These are phyloP conservation scores for Datura wrightii DNA, from an alignment of 257 asterid genomes.

Conservation along the genomic window DNA sequence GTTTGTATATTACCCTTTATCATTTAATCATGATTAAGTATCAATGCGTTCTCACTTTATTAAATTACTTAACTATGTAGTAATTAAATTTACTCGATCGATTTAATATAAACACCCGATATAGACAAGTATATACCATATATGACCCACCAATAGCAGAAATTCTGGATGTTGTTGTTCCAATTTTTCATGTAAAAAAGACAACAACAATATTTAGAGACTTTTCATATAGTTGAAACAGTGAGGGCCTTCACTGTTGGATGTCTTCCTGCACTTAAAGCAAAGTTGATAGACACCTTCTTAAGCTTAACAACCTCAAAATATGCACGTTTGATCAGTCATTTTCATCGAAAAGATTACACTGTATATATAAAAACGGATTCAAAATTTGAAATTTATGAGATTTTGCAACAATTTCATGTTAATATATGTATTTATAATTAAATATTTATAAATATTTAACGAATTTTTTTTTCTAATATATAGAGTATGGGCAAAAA, in stretches of 20 bases:
- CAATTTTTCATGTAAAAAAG: background rate
- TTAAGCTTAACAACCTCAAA: background rate
- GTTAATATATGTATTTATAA: too few relatives aligned
- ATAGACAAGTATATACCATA: too few relatives aligned
- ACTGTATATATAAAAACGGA: fast-evolving
- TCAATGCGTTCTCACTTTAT: too few relatives aligned
- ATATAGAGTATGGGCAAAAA: background rate
- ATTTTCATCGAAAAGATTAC: background rate
- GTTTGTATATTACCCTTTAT: too few relatives aligned
- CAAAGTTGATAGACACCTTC: slow-evolving; percentile 36
- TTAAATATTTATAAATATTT: too few relatives aligned
- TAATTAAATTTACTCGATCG: too few relatives aligned
- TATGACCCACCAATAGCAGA: slow-evolving; percentile 41
- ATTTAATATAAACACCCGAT: too few relatives aligned
- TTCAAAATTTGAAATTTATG: background rate
- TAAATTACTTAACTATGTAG: too few relatives aligned
- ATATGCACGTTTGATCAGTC: background rate
- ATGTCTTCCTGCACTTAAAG: slow-evolving; percentile 40
- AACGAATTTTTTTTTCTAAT: too few relatives aligned
- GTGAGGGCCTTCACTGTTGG: slow-evolving; percentile 45
- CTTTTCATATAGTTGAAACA: slow-evolving; percentile 29
- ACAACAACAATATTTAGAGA: slow-evolving; percentile 31
- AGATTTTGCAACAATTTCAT: too few relatives aligned
- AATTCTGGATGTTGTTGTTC: slow-evolving; percentile 48
- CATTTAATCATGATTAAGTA: too few relatives aligned